These are phyloP conservation scores for Punica granatum DNA, from an alignment of 345 rosid species.

Conservation along the genomic window DNA sequence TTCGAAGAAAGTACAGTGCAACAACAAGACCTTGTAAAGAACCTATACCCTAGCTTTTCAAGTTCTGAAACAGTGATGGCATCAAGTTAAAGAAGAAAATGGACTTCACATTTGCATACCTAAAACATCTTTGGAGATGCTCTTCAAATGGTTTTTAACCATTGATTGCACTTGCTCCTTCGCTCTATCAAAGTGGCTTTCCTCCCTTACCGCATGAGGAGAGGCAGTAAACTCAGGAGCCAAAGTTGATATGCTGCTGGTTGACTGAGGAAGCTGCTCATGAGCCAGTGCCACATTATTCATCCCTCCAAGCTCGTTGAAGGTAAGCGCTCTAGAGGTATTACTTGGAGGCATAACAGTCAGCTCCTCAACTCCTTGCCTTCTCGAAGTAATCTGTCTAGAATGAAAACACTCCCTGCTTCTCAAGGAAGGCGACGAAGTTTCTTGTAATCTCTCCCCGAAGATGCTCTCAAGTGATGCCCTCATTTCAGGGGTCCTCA, in stretches of 20 bases:
- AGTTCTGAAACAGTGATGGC: not conserved
- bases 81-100: too few relatives aligned
- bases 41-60: not conserved
- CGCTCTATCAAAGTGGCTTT: conserved; percentile 27
- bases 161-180: conserved; percentile 67
- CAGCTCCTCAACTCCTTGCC: conserved; percentile 31
- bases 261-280: conserved; percentile 29
- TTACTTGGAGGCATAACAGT: conserved; percentile 14
- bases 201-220: conserved; percentile 25
- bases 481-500: conserved; percentile 27
- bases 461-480: conserved; percentile 20
- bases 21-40: not conserved
- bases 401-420: conserved; percentile 28
- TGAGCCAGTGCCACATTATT: conserved; percentile 21
- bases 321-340: conserved; percentile 33
- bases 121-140: conserved; percentile 52
- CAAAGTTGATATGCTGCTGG: conserved; percentile 35
- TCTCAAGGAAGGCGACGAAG: conserved; percentile 33
- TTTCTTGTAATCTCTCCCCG: conserved; percentile 33
- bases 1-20: not conserved
- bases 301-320: conserved; percentile 41
- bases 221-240: conserved; percentile 23
- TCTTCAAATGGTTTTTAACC: conserved; percentile 63
- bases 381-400: conserved; percentile 35
- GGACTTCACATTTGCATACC: conserved; percentile 32